These are phyloP conservation scores for Ceratocystiopsis sp. DNA, from an alignment of 2,329 filamentous ascomycete species.

Conservation along the genomic window DNA sequence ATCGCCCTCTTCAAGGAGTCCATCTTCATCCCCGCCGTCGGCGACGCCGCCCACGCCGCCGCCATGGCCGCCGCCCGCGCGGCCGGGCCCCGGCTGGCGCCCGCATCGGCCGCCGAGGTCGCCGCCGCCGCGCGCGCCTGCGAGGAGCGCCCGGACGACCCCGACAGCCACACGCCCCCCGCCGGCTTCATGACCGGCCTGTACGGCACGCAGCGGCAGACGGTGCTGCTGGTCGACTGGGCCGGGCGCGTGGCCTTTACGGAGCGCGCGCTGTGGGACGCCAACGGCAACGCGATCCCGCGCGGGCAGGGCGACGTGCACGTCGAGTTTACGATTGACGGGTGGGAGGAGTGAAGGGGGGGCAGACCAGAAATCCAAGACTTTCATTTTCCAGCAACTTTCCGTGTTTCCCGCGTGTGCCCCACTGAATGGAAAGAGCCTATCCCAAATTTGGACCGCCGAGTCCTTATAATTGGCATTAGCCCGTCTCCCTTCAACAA, in stretches of 20 bases:
- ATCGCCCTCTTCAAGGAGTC: slow-evolving; percentile 37
- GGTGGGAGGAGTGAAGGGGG: slow-evolving; percentile 22
- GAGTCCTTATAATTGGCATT: too few relatives aligned
- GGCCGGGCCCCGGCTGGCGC: slow-evolving; percentile 16
- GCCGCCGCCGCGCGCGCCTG: slow-evolving; percentile 18
- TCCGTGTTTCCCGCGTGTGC: too few relatives aligned
- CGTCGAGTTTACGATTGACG: slow-evolving; percentile 39
- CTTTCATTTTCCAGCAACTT: too few relatives aligned
- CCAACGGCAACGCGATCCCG: slow-evolving; percentile 34
- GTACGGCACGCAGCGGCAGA: slow-evolving; percentile 50
- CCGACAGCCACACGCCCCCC: slow-evolving; percentile 7
- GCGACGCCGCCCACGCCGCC: slow-evolving; percentile 22
- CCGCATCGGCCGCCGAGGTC: slow-evolving; percentile 19
- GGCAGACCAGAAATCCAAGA: too few relatives aligned
- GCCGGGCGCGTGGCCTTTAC: slow-evolving; percentile 42
- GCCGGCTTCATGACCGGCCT: slow-evolving; percentile 37
- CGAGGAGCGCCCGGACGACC: slow-evolving; percentile 18
- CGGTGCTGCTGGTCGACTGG: slow-evolving; percentile 44
- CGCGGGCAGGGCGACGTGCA: slow-evolving; percentile 37
- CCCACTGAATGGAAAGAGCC: too few relatives aligned
- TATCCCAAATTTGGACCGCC: too few relatives aligned
- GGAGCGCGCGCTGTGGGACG: slow-evolving; percentile 44
- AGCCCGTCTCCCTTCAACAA: not conserved
- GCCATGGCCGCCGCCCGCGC: slow-evolving; percentile 4
- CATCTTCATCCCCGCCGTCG: slow-evolving; percentile 44